These are phyloP conservation scores for Calycina herbarum DNA, from an alignment of 2,329 filamentous ascomycete genomes.

Conservation along the genomic window DNA sequence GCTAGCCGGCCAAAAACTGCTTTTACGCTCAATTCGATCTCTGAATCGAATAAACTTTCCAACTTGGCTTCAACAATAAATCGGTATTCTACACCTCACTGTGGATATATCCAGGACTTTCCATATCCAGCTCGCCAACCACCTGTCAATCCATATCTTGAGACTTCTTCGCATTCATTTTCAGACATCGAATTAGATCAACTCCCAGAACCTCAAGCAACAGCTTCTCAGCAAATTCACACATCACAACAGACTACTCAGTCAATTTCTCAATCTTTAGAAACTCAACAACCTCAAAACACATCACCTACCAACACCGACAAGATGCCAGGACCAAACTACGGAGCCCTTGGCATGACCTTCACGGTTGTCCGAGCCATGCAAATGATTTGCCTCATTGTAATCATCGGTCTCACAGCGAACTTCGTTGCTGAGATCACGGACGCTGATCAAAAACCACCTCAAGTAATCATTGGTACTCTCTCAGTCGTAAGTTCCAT, in stretches of 20 bases:
- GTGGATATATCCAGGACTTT: not conserved
- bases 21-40: slow-evolving; percentile 17
- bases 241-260: not conserved
- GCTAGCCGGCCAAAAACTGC: slow-evolving; percentile 29
- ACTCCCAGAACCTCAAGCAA: not conserved
- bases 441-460: slow-evolving; percentile 61
- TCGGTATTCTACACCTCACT: not conserved
- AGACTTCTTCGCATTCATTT: not conserved
- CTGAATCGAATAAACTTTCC: slow-evolving; percentile 8
- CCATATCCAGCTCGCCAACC: not conserved
- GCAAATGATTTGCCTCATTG: slow-evolving; percentile 69
- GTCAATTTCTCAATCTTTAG: not conserved
- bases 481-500: slow-evolving; percentile 69
- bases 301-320: slow-evolving; percentile 5
- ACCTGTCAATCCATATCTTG: slow-evolving; percentile 1
- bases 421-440: slow-evolving; percentile 83
- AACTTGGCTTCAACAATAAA: not conserved
- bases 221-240: slow-evolving; percentile 1
- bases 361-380: slow-evolving; percentile 74
- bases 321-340: slow-evolving; percentile 32
- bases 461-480: slow-evolving; percentile 73
- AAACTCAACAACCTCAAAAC: not conserved
- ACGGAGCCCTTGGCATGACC: slow-evolving; percentile 70
- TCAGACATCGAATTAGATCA: not conserved
- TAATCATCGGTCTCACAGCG: slow-evolving; percentile 76